phyloP scores from a whole-genome alignment of 164 flowering plant species.

The Cinnamomum micranthum region DNA sequence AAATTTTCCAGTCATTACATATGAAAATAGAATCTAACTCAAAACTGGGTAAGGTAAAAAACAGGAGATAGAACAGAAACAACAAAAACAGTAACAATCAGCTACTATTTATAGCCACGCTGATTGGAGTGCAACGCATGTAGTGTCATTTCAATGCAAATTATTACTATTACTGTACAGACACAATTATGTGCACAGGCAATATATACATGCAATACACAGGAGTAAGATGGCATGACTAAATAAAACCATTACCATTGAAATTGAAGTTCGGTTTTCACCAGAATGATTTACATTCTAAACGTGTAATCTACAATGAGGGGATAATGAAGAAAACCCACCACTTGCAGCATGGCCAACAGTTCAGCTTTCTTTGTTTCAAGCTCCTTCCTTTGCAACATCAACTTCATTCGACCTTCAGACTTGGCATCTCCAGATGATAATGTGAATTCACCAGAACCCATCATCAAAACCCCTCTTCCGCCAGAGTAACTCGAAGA shows the following conservation, averaged over 20 bases:
- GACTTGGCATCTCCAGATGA: conserved; percentile 18
- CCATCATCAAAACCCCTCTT: conserved; percentile 11
- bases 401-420: conserved; percentile 18
- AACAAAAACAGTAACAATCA: neutral
- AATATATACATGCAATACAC: no score
- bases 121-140: neutral
- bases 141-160: neutral
- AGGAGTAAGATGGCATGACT: neutral
- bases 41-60: no score
- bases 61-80: neutral
- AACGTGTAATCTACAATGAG: neutral
- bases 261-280: no score
- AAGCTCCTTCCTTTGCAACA: conserved; percentile 26
- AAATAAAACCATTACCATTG: neutral
- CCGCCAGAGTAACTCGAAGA: conserved; percentile 26
- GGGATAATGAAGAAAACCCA: conserved; percentile 20
- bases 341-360: conserved; percentile 67
- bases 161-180: no score
- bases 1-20: no score
- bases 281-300: neutral
- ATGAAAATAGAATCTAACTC: no score
- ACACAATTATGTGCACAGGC: no score
- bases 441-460: conserved; percentile 22
- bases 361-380: conserved; percentile 61
- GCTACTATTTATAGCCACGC: neutral